A percentile compares a stretch with the other conserved stretches of the same genome.
phyloP scores from a whole-genome alignment of 805 yeast genomes.

The Metschnikowia borealis region DNA sequence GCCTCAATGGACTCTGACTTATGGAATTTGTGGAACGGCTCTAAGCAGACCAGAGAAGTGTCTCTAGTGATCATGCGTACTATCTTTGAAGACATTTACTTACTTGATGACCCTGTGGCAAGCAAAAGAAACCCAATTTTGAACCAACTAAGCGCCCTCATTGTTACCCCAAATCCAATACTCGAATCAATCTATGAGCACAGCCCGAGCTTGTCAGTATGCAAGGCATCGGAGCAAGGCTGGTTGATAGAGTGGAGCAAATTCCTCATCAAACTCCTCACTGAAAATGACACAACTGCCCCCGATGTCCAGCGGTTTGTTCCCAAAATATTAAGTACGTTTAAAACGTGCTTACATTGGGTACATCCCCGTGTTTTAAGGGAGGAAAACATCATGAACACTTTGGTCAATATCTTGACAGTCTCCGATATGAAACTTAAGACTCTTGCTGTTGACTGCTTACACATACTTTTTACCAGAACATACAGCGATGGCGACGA shows the following conservation, averaged over 20 bases:
- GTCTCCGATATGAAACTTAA: slow-evolving; percentile 63
- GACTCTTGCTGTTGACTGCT: slow-evolving; percentile 83
- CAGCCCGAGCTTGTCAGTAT: slow-evolving; percentile 56
- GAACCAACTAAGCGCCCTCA: slow-evolving; percentile 78
- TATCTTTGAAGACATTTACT: slow-evolving; percentile 86
- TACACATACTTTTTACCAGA: slow-evolving; percentile 84
- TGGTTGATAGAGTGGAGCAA: slow-evolving; percentile 78
- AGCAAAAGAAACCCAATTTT: slow-evolving; percentile 71
- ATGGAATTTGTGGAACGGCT: slow-evolving; percentile 67
- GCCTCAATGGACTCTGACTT: slow-evolving; percentile 77
- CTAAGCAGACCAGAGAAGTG: slow-evolving; percentile 65
- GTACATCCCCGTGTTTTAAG: slow-evolving; percentile 72
- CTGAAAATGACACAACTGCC: slow-evolving; percentile 25
- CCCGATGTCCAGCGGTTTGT: slow-evolving; percentile 43
- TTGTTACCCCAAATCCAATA: slow-evolving; percentile 67
- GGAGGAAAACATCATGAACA: slow-evolving; percentile 58
- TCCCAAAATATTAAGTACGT: slow-evolving; percentile 68
- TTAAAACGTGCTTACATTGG: slow-evolving; percentile 92
- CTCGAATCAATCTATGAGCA: slow-evolving; percentile 60
- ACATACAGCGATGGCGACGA: slow-evolving; percentile 62
- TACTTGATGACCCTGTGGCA: slow-evolving; percentile 89
- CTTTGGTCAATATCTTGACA: slow-evolving; percentile 57
- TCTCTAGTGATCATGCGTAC: slow-evolving; percentile 77
- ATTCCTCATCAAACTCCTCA: slow-evolving; percentile 32
- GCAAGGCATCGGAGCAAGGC: slow-evolving; percentile 72